Evolutionary conservation across 116 monocot species (phyloP).

Genomic region (Papilionanthe hybrid): DNA sequence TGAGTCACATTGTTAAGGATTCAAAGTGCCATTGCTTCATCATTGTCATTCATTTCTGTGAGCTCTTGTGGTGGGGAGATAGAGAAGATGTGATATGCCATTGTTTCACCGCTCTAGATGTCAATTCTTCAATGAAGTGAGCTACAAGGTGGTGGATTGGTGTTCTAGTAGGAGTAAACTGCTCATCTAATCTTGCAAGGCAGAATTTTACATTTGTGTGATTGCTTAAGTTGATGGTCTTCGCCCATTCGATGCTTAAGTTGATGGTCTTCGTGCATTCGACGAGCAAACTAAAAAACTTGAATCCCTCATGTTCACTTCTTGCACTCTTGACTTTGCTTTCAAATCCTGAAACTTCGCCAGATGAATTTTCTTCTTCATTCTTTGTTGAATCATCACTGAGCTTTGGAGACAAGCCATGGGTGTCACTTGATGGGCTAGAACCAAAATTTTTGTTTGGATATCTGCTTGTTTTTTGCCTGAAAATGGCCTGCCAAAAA

Average conservation of each 20-base stretch:
- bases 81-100: constrained; percentile 69
- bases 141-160: constrained; percentile 65
- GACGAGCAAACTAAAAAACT: constrained; percentile 60
- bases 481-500: neutral
- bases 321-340: neutral
- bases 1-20: constrained; percentile 57
- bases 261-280: too few species aligned
- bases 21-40: constrained; percentile 41
- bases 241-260: too few species aligned
- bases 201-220: constrained; percentile 44
- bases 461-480: constrained; percentile 1
- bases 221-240: constrained; percentile 40
- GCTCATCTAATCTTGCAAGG: constrained; percentile 53
- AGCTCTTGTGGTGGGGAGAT: constrained; percentile 37
- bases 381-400: constrained; percentile 13
- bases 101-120: constrained; percentile 33
- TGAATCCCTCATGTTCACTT: constrained; percentile 33
- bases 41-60: constrained; percentile 19
- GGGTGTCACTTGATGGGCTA: neutral
- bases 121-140: constrained; percentile 73
- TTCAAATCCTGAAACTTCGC: neutral
- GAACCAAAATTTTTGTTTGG: constrained; percentile 12
- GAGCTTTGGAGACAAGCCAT: neutral
- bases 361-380: constrained; percentile 1
- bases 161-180: constrained; percentile 43